Evolutionary conservation across 148 eudicot genomes (phyloP).

Genomic region (Suaeda aralocaspica): DNA sequence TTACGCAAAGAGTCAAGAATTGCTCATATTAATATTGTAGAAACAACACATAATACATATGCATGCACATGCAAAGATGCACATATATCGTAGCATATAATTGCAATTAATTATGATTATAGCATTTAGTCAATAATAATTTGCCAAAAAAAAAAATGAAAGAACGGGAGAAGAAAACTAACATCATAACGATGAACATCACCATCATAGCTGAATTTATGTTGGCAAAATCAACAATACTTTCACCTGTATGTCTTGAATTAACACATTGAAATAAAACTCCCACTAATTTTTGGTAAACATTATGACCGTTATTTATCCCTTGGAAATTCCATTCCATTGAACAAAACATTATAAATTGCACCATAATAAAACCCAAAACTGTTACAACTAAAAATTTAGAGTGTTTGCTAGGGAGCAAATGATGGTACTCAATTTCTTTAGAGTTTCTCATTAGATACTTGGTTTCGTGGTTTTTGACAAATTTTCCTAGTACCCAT

Average conservation of each 20-base stretch:
- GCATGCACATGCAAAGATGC: too few relatives aligned
- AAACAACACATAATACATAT: too few relatives aligned
- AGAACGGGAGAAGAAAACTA: constrained; percentile 25
- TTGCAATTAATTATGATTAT: too few relatives aligned
- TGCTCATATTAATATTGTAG: too few relatives aligned
- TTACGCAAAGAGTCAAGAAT: too few relatives aligned
- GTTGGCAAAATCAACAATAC: constrained; percentile 50
- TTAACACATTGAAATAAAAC: constrained; percentile 45
- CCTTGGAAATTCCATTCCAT: constrained; percentile 48
- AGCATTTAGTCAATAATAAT: too few relatives aligned
- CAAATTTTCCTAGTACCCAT: constrained; percentile 34
- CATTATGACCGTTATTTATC: constrained; percentile 26
- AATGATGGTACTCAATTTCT: constrained; percentile 36
- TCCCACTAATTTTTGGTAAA: constrained; percentile 43
- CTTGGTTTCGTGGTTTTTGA: constrained; percentile 31
- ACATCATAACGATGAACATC: constrained; percentile 56
- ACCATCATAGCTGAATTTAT: constrained; percentile 53
- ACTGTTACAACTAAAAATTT: constrained; percentile 30
- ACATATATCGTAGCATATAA: too few relatives aligned
- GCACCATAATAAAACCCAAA: constrained; percentile 38
- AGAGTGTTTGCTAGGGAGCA: constrained; percentile 33
- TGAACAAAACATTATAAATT: constrained; percentile 34
- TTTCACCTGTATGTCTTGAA: constrained; percentile 64
- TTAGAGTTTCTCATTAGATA: constrained; percentile 35
- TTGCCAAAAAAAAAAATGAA: neutral